phyloP scores from a whole-genome alignment of 2,329 filamentous ascomycete genomes.

The Lachnellula subtilissima region DNA sequence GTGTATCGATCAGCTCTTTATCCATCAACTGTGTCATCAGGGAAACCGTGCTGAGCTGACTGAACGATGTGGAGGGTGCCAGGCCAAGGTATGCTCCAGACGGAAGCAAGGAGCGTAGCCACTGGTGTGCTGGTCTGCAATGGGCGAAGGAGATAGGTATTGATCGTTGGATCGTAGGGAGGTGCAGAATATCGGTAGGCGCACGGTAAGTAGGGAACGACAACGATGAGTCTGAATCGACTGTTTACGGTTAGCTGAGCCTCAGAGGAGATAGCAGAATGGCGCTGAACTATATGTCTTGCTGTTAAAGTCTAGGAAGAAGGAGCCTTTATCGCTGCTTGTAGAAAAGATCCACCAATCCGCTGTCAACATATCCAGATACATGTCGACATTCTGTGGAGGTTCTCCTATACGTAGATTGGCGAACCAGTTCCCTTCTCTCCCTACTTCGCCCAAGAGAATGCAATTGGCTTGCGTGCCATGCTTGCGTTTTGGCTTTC shows the following conservation, averaged over 20 bases:
- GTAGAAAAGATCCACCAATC: conserved; percentile 20
- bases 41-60: conserved; percentile 11
- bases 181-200: conserved; percentile 15
- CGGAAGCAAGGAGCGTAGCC: conserved; percentile 14
- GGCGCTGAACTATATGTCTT: conserved; percentile 15
- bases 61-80: conserved; percentile 14
- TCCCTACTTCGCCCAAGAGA: conserved; percentile 18
- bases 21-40: conserved; percentile 16
- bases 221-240: conserved; percentile 12
- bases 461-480: conserved; percentile 14
- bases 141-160: conserved; percentile 17
- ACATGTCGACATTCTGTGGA: conserved; percentile 16
- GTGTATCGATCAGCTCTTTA: conserved; percentile 12
- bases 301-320: conserved; percentile 14
- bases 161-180: conserved; percentile 7
- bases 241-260: background rate
- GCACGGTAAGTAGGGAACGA: conserved; percentile 16
- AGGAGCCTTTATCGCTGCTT: conserved; percentile 12
- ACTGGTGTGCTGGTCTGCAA: conserved; percentile 21
- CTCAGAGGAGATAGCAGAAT: background rate
- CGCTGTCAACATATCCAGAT: conserved; percentile 21
- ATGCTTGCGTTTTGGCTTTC: conserved; percentile 11
- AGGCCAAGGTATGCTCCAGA: conserved; percentile 20
- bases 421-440: conserved; percentile 18
- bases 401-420: conserved; percentile 18